Base-by-base conservation (phyloP, 257 asterid genomes). In the Penstemon newberryi region DNA sequence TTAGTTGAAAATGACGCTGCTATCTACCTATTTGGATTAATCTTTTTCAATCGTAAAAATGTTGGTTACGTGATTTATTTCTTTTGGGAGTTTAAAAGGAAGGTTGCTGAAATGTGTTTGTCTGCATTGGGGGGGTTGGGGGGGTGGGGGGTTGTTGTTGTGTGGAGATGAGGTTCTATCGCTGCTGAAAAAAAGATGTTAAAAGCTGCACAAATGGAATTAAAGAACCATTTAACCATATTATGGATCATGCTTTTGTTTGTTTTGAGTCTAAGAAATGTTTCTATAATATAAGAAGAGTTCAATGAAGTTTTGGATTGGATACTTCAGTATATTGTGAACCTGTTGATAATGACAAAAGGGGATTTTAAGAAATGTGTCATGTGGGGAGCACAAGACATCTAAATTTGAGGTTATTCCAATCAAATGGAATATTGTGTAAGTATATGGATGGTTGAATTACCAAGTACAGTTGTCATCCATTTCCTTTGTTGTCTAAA, bases 1-100 rank as follows among this genome's bases (percentile, higher is more conserved):
- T 66, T 76, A 39, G 52, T 60, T 63, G 19, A 57, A 33, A 46
- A 37, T 68, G 5, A 37, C 56, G 39, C 18, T 15, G 45, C 8
- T 54, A 25, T 53, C 43, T 50, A 15, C 5, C 6, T n/a, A 18
- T 57, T 51, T 46, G 3, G 9, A 19, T 41, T 11, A 4, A 15
- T 73, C 47, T 49, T 8, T 25, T 63, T 37, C 4, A 7, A 71
- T 55, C 36, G 19, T 25, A 15, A 51, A 54, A 38, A 49, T 19
- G 25, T 70, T 53, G 18, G 10, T 36, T 3, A 1, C 6, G 7
- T 40, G 8, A 4, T 39, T 47, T 13, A n/a, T 4, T 49, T 41
- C 47, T 50, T 43, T 71, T 58, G 47, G 60, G 60, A 39, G 63
- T 51, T 63, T 9, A 25, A 25, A 25, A 25, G 33, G 33, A 25